Percentiles rank a stretch among this genome's conserved stretches.
These are phyloP conservation scores for Tricholoma matsutake DNA, from an alignment of 768 basidiomycete species.

Conservation along the genomic window DNA sequence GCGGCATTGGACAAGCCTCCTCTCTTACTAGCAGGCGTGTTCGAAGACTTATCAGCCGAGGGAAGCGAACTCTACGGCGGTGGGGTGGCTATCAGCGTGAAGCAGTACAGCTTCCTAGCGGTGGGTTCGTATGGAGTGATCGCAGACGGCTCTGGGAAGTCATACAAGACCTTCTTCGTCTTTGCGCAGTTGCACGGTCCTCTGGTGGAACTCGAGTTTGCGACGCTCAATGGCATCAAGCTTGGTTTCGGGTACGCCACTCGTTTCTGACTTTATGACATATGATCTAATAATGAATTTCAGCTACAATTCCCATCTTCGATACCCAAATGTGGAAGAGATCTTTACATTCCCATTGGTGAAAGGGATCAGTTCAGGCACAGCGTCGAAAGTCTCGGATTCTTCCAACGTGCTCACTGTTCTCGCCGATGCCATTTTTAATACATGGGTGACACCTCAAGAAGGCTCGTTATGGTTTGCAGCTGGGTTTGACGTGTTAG, in stretches of 20 bases:
- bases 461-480: conserved; percentile 3
- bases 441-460: background rate
- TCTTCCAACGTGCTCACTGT: background rate
- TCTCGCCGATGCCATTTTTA: background rate
- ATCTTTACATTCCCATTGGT: background rate
- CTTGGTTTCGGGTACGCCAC: background rate
- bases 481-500: conserved; percentile 1
- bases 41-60: background rate
- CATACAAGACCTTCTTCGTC: conserved; percentile 2
- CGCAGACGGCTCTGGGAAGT: background rate
- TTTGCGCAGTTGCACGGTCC: conserved; percentile 3
- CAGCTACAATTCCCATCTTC: conserved; percentile 3
- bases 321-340: conserved; percentile 1
- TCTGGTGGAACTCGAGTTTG: conserved; percentile 5
- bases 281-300: background rate
- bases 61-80: too few species aligned
- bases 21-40: background rate
- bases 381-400: background rate
- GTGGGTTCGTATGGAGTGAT: too few species aligned
- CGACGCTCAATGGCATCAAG: background rate
- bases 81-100: too few species aligned
- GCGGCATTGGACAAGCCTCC: background rate
- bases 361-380: background rate
- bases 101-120: too few species aligned
- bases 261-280: background rate